Percentiles rank a stretch among this genome's conserved stretches.
Evolutionary conservation across 176 grass and related monocot species (phyloP).

Genomic region (Neostapfia colusana): DNA sequence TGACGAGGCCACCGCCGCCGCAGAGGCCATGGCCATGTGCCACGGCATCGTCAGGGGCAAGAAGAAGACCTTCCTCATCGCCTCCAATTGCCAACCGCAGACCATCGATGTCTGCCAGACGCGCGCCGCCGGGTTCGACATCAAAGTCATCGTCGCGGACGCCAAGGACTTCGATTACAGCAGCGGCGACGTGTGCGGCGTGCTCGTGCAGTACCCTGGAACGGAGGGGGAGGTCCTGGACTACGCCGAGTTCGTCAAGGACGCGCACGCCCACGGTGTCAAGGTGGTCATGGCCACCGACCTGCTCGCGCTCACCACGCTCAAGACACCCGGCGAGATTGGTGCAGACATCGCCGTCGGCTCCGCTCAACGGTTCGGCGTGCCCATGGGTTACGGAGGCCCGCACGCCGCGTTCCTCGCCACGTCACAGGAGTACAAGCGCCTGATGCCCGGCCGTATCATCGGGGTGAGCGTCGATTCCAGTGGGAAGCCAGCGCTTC

Average conservation of each 20-base stretch:
- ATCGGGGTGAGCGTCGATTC: conserved; percentile 89
- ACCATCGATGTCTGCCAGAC: conserved; percentile 90
- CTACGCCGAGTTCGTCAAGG: conserved; percentile 77
- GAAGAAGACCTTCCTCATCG: conserved; percentile 91
- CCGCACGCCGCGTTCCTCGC: conserved; percentile 95
- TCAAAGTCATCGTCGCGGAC: conserved; percentile 74
- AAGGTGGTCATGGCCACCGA: conserved; percentile 99
- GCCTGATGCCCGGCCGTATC: conserved; percentile 91
- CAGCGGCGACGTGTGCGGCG: conserved; percentile 83
- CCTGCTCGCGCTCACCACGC: conserved; percentile 76
- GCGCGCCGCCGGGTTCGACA: conserved; percentile 70
- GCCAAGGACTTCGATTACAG: conserved; percentile 81
- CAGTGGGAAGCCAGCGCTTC: conserved; percentile 80
- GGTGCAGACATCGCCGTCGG: conserved; percentile 93
- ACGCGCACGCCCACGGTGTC: conserved; percentile 76
- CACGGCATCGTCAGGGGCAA: conserved; percentile 73
- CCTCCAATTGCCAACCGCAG: conserved; percentile 93
- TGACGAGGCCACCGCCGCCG: conserved; percentile 98
- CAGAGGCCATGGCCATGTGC: conserved; percentile 99
- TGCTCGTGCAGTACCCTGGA: conserved; percentile 89
- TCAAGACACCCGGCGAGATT: conserved; percentile 85
- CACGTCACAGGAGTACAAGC: conserved; percentile 97
- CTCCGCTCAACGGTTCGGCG: conserved; percentile 92
- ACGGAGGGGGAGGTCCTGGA: conserved; percentile 92
- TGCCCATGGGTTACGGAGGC: conserved; percentile 97